Base-by-base conservation (phyloP, 345 rosid genomes). In the Orychophragmus violaceus region DNA sequence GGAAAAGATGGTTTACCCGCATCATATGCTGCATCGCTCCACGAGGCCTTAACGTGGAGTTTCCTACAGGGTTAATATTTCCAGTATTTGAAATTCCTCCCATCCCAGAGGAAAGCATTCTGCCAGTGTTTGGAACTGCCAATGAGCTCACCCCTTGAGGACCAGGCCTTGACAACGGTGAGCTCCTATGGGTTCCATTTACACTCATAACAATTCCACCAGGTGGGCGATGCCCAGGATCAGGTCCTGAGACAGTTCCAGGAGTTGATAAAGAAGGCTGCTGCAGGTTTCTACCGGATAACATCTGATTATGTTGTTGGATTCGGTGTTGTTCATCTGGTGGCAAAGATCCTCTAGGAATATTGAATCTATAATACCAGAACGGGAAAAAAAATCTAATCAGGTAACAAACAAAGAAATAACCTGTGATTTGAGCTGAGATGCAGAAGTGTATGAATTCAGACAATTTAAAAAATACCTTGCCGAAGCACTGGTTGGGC, bases 311-410 rank as follows among this genome's bases (percentile, higher is more conserved):
- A 69, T 79, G 70, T 59, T 81, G 91, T 57, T 82, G 96, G 72
- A 64, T 58, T 74, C 87, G 80, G 60, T 89, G 93, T 63, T 84
- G 94, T 76, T 93, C 97, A 50, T 85, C 90, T 48, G 62, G 83
- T 6, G 86, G 89, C 46, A 83, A 82, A 76, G 94, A 78, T 23
- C 86, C 69, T 76, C 86, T 81, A 48, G 85, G 82, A 82, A 76
- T 78, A 79, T 35, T 77, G 71, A 76, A 84, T 82, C 90, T 84
- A 62, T 83, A 74, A 76, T 87, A 82, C 86, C 91, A 82, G 10
- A 71, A 62, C 45, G 50, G 1, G 18, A 23, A 27, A 11, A 30
- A 27, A n/a, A 2, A 30, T 62, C 23, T 12, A 56, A 49, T 37
- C 39, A 59, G 27, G 49, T 5, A 76, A 25, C 4, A 30, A 52